phyloP scores from a whole-genome alignment of 805 yeast species.

The Cyberlindnera mycetangii region DNA sequence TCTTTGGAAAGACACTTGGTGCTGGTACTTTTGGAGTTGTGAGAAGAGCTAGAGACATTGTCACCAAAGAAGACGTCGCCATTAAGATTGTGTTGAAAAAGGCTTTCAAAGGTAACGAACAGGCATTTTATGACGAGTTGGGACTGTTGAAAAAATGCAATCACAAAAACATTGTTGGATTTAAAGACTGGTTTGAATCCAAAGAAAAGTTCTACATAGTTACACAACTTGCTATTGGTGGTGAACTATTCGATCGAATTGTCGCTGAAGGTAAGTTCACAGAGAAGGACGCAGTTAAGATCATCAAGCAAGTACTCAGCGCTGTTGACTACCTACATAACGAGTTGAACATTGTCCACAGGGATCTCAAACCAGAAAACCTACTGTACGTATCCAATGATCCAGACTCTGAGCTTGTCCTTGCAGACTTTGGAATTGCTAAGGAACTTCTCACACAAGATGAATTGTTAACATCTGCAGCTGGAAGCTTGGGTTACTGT shows the following conservation, averaged over 20 bases:
- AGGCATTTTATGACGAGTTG: constrained; percentile 77
- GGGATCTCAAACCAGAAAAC: constrained; percentile 95
- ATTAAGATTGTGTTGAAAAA: constrained; percentile 85
- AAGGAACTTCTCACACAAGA: constrained; percentile 59
- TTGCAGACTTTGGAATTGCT: constrained; percentile 97
- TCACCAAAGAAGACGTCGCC: constrained; percentile 72
- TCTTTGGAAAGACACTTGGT: constrained; percentile 82
- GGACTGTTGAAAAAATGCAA: constrained; percentile 59
- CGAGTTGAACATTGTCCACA: constrained; percentile 72
- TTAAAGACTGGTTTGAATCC: constrained; percentile 91
- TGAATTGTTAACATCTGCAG: constrained; percentile 65
- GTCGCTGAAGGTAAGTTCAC: constrained; percentile 79
- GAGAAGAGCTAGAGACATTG: constrained; percentile 58
- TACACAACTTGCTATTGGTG: constrained; percentile 94
- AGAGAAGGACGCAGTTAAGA: constrained; percentile 79
- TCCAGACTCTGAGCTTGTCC: constrained; percentile 69
- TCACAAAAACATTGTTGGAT: constrained; percentile 87
- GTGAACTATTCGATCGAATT: constrained; percentile 89
- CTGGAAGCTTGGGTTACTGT: constrained; percentile 95
- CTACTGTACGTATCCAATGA: constrained; percentile 61
- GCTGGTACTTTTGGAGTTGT: constrained; percentile 97
- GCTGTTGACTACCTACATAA: constrained; percentile 80
- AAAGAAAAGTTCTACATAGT: constrained; percentile 90
- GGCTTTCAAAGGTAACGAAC: constrained; percentile 75
- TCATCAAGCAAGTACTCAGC: constrained; percentile 68